These are phyloP conservation scores for Auricularia heimuer DNA, from an alignment of 768 basidiomycete species.

Conservation along the genomic window DNA sequence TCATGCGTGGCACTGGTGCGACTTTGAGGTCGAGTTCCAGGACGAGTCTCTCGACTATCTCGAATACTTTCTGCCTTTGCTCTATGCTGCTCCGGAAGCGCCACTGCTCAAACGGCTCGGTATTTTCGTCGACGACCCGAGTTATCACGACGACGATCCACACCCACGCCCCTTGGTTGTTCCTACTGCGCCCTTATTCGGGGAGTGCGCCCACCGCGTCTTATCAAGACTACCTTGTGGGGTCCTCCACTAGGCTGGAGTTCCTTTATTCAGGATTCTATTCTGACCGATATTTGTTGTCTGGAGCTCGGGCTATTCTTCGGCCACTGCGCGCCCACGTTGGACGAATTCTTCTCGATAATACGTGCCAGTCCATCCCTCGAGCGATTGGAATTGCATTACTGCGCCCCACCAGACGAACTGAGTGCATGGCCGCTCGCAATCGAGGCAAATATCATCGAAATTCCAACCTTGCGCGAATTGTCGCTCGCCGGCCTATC, in stretches of 20 bases:
- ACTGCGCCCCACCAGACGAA: constrained; percentile 12
- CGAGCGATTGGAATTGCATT: neutral
- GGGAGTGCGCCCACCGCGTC: neutral
- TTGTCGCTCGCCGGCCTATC: constrained; percentile 24
- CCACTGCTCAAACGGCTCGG: constrained; percentile 4
- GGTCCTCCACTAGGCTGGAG: neutral
- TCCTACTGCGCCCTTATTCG: neutral
- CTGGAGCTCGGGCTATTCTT: neutral
- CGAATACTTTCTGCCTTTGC: constrained; percentile 5
- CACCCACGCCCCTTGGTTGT: neutral
- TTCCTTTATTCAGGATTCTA: neutral
- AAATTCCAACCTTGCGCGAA: constrained; percentile 13
- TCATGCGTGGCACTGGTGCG: neutral
- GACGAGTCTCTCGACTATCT: neutral
- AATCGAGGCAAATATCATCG: constrained; percentile 23
- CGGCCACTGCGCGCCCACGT: neutral
- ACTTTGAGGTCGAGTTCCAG: constrained; percentile 6
- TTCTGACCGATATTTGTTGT: neutral
- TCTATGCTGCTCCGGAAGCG: constrained; percentile 11
- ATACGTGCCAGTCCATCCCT: neutral
- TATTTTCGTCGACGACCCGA: neutral
- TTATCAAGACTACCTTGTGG: neutral
- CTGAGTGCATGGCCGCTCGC: constrained; percentile 18
- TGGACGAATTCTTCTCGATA: neutral
- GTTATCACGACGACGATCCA: neutral